Evolutionary conservation across 2,329 filamentous ascomycete species (phyloP).

Genomic region (Trichoderma breve): DNA sequence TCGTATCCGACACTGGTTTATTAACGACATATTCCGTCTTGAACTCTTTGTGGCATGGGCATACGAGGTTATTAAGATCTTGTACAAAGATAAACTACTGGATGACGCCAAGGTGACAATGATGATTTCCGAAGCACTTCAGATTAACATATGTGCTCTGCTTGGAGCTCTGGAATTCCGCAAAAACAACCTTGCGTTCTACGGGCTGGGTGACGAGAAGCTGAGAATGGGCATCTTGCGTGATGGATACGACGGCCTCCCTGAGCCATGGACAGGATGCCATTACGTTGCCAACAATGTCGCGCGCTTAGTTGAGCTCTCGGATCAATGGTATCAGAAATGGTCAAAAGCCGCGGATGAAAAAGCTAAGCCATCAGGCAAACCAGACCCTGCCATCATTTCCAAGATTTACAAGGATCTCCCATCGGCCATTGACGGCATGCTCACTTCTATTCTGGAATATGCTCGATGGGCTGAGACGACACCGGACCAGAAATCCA

Average conservation of each 20-base stretch:
- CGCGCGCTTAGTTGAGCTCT: slow-evolving; percentile 59
- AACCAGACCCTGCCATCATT: slow-evolving; percentile 42
- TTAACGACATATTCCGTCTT: slow-evolving; percentile 69
- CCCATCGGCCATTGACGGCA: slow-evolving; percentile 53
- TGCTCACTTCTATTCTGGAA: slow-evolving; percentile 54
- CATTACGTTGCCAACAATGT: slow-evolving; percentile 59
- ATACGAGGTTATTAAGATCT: slow-evolving; percentile 70
- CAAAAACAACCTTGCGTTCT: slow-evolving; percentile 63
- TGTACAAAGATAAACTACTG: slow-evolving; percentile 61
- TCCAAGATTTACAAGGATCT: slow-evolving; percentile 48
- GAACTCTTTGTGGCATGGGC: slow-evolving; percentile 77
- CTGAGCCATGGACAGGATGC: slow-evolving; percentile 83
- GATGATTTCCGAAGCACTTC: slow-evolving; percentile 65
- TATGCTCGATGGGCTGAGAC: slow-evolving; percentile 50
- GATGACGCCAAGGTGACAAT: slow-evolving; percentile 55
- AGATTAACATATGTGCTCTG: slow-evolving; percentile 59
- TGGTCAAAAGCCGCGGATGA: slow-evolving; percentile 41
- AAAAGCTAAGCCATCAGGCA: slow-evolving; percentile 33
- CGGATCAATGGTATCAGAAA: slow-evolving; percentile 53
- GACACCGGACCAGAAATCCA: slow-evolving; percentile 43
- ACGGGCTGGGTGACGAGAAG: slow-evolving; percentile 68
- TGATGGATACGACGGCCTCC: slow-evolving; percentile 65
- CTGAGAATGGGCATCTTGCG: slow-evolving; percentile 64
- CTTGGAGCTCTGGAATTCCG: slow-evolving; percentile 68
- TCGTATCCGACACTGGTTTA: slow-evolving; percentile 80